Evolutionary conservation across 345 rosid species (phyloP), one percentile per base, ranked within the genome.

Genomic region (Gossypium australe): DNA sequence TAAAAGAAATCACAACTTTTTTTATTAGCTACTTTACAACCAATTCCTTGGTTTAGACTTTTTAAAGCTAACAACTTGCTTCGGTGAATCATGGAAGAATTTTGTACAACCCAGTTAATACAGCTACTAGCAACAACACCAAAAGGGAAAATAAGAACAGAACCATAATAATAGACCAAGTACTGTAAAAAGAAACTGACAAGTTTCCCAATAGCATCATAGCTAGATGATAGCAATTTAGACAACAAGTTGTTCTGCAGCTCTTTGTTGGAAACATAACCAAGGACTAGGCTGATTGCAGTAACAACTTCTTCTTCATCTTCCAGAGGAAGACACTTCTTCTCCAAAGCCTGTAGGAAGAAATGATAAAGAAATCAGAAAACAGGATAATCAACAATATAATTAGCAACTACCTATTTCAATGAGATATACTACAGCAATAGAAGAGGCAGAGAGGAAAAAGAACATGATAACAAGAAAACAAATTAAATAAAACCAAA

Each of bases 231-330:
- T 70, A 94, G 97, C 83, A 92, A 80, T 82, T 88, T 90, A 59
- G 86, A 87, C 77, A 92, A 83, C 78, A 92, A 85, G 76, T 86
- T 92, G 82, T 85, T 88, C 84, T 89, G 88, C 61, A 91, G 84
- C 83, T 94, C 98, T 76, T 84, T 87, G 78, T 87, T 88, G 52
- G 87, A 68, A 75, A 92, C 77, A 66, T 92, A 85, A 48, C 90
- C 88, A 77, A 92, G 88, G 79, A 91, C 83, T 77, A 83, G 78
- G 81, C 86, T 90, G 75, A 92, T 86, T 18, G 97, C 97, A 62
- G 86, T 83, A 67, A 89, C 86, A 75, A 92, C 89, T 87, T 92
- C 98, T 82, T 88, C 97, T 84, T 92, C 98, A 75, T 88, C 97
- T 84, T 92, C 95, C 82, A 89, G 82, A 76, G 97, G 87, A 84